Evolutionary conservation across 2,329 filamentous ascomycete species (phyloP).

Genomic region (Metarhizium sp.): DNA sequence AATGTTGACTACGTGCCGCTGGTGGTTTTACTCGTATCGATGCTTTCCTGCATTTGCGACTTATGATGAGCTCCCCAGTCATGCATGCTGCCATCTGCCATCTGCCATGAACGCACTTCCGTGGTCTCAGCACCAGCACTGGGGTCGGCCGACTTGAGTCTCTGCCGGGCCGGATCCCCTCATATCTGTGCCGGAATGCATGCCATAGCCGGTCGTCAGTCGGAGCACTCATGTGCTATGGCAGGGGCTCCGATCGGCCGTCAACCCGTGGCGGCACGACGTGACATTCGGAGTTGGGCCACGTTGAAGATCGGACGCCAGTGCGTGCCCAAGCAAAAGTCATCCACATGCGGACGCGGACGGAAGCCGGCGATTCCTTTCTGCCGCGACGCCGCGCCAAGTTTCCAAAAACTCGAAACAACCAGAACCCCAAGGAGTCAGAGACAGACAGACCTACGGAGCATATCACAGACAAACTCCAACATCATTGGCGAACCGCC

Average conservation of each 20-base stretch:
- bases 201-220: background rate
- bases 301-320: background rate
- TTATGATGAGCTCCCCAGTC: too few species aligned
- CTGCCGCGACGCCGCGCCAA: background rate
- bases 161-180: background rate
- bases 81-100: too few species aligned
- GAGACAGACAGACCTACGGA: background rate
- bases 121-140: background rate
- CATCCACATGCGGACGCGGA: background rate
- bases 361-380: slow-evolving; percentile 8
- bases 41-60: too few species aligned
- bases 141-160: background rate
- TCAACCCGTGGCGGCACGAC: background rate
- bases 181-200: background rate
- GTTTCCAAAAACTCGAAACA: background rate
- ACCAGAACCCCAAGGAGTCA: background rate
- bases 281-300: background rate
- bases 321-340: background rate
- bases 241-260: background rate
- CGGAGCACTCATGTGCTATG: background rate
- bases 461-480: too few species aligned
- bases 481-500: background rate
- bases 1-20: too few species aligned
- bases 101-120: too few species aligned
- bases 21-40: too few species aligned